Conservation (phyloP, 73 alveolate species). For the Urostyla sp. region DNA sequence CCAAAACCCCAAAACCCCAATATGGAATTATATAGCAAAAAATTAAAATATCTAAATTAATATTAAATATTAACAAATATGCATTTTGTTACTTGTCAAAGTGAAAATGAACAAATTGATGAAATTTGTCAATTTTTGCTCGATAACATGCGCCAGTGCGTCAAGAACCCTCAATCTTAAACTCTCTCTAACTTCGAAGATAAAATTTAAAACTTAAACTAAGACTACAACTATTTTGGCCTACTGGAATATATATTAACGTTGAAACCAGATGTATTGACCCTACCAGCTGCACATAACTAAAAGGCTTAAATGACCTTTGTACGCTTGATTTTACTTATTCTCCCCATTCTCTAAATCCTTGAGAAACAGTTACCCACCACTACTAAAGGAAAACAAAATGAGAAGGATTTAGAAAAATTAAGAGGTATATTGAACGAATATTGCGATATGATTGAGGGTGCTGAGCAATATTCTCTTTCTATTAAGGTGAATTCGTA, state of each 20-base stretch:
- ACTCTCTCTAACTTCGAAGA: conserved; percentile 35
- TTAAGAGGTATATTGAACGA: neutral
- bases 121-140: conserved; percentile 4
- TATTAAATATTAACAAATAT: conserved; percentile 9
- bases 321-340: conserved; percentile 17
- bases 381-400: neutral
- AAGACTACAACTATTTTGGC: conserved; percentile 18
- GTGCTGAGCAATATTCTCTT: conserved; percentile 35
- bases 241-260: conserved; percentile 25
- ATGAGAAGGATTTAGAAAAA: neutral
- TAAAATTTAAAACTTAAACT: neutral
- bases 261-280: neutral
- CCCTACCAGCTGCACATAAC: conserved; percentile 47
- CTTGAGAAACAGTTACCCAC: too few relatives aligned
- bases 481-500: conserved; percentile 51
- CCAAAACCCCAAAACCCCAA: conserved; percentile 1
- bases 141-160: conserved; percentile 6
- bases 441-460: conserved; percentile 30
- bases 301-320: conserved; percentile 27
- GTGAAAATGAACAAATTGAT: conserved; percentile 18
- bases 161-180: neutral
- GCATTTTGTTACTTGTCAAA: conserved; percentile 52
- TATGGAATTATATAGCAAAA: neutral
- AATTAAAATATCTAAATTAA: conserved; percentile 13
- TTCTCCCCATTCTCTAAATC: conserved; percentile 22